Conservation (phyloP, 2,329 filamentous ascomycete genomes). For the Colletotrichum agaves region DNA sequence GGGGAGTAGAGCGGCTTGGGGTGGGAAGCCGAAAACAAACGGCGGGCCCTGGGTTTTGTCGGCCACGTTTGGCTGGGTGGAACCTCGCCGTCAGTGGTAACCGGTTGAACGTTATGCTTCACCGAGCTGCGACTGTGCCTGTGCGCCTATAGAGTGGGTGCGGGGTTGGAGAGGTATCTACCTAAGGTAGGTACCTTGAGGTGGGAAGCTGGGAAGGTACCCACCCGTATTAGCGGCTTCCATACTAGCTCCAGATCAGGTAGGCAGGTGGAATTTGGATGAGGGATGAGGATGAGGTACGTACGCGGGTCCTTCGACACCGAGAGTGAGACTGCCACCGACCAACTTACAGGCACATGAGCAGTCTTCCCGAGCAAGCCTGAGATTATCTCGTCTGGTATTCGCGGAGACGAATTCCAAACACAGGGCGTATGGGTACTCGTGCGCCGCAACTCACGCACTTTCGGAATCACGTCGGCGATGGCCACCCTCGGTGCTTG, state of each 20-base stretch:
- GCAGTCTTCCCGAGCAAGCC: background rate
- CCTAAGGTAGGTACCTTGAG: background rate
- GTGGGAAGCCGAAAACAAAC: conserved; percentile 31
- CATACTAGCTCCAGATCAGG: background rate
- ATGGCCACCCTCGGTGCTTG: background rate
- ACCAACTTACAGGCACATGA: no score
- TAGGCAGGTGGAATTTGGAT: conserved; percentile 12
- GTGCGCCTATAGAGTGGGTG: background rate
- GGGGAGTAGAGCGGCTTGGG: conserved; percentile 30
- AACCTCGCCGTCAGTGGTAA: background rate
- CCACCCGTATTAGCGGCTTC: no score
- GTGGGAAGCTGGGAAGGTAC: background rate
- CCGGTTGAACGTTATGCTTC: background rate
- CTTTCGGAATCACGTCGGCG: background rate
- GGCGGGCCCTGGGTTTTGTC: conserved; percentile 35
- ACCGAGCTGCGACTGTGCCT: background rate
- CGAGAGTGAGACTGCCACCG: no score
- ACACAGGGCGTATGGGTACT: conserved; percentile 25
- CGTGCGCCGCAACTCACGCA: conserved; percentile 12
- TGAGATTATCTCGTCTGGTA: conserved; percentile 11
- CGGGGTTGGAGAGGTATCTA: background rate
- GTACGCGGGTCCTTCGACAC: no score
- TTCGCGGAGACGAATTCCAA: conserved; percentile 19
- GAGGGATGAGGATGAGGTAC: no score
- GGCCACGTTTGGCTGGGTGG: conserved; percentile 8